Evolutionary conservation across 2,329 filamentous ascomycete genomes (phyloP).

Genomic region (Dryadomyces quercus-mongolicae): DNA sequence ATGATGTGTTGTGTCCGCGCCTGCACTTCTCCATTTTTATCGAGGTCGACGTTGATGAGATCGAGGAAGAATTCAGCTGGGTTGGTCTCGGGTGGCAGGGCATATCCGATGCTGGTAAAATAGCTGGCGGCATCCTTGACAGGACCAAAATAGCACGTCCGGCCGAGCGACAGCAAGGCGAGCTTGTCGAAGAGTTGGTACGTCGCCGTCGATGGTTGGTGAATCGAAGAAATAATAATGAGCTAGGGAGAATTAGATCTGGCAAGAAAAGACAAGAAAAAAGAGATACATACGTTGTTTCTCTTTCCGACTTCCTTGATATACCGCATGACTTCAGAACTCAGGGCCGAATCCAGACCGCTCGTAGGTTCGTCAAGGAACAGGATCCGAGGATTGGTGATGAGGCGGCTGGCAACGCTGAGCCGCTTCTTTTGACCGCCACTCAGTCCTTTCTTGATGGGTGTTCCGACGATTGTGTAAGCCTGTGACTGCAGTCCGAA

Average conservation of each 20-base stretch:
- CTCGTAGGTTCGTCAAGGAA: slow-evolving; percentile 80
- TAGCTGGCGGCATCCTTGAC: slow-evolving; percentile 46
- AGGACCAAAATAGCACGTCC: slow-evolving; percentile 61
- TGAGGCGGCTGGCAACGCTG: slow-evolving; percentile 68
- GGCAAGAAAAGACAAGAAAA: not conserved
- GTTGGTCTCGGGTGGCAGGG: slow-evolving; percentile 60
- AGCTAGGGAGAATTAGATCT: no score
- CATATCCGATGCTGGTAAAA: slow-evolving; percentile 47
- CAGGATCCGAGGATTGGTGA: slow-evolving; percentile 67
- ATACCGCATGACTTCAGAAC: slow-evolving; percentile 65
- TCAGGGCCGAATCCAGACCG: slow-evolving; percentile 67
- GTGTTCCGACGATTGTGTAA: slow-evolving; percentile 65
- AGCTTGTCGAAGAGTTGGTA: slow-evolving; percentile 75
- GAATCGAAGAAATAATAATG: slow-evolving; percentile 71
- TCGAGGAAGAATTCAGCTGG: slow-evolving; percentile 73
- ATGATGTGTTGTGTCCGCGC: slow-evolving; percentile 41
- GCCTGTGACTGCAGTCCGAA: slow-evolving; percentile 62
- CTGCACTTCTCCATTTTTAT: slow-evolving; percentile 31
- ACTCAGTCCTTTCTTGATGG: slow-evolving; percentile 70
- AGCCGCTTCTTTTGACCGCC: slow-evolving; percentile 76
- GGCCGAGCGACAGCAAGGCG: slow-evolving; percentile 58
- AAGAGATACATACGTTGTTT: slow-evolving; percentile 44
- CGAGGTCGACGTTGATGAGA: slow-evolving; percentile 67
- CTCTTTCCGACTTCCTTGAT: slow-evolving; percentile 53
- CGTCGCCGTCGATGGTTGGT: slow-evolving; percentile 71